Base-by-base conservation (phyloP, 352 stramenopile species). In the Thraustotheca clavata region DNA sequence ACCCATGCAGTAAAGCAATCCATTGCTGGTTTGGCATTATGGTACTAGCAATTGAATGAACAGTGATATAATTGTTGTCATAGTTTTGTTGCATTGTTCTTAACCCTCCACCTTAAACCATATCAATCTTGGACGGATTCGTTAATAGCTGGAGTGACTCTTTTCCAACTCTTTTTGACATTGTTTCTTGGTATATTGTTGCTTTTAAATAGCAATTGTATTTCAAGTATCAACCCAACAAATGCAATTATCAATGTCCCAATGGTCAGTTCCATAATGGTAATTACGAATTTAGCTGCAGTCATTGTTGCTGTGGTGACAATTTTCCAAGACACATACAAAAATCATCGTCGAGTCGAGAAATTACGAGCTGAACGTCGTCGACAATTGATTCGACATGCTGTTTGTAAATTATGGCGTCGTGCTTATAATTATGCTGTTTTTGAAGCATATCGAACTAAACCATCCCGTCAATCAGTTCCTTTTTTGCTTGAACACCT, bases 141-240 rank as follows among this genome's bases (percentile, higher is more conserved):
- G 40, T 60, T 89, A 55, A 80, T 89, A 34, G 80, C 80, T 34
- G 86, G 80, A 55, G 74, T 88, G 52, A 82, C 79, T 48, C 80
- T 88, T 60, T 59, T 89, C 22, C 80, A 89, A 68, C 78, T 89
- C 38, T 89, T 84, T 69, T 72, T 89, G 39, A 89, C 79, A 59
- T 61, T 89, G 24, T 89, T 78, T 77, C 79, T 89, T 38, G 78
- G 80, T n/a, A 69, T 86, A 49, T 81, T 89, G 73, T 85, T 83
- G 47, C 73, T 72, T n/a, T 67, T 89, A n/a, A 83, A 89, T 54
- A 47, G n/a, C 73, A 75, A 31, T 47, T 87, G 33, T 83, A 85
- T 60, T 57, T 75, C n/a, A 77, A 87, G 36, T 76, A 76, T n/a
- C 61, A 47, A n/a, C 22, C 39, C 39, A 24, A 24, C 27, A 24